A percentile compares a stretch with the other conserved stretches of the same genome.
Evolutionary conservation across 2,329 filamentous ascomycete species (phyloP).

Genomic region (Tolypocladium amazonense): DNA sequence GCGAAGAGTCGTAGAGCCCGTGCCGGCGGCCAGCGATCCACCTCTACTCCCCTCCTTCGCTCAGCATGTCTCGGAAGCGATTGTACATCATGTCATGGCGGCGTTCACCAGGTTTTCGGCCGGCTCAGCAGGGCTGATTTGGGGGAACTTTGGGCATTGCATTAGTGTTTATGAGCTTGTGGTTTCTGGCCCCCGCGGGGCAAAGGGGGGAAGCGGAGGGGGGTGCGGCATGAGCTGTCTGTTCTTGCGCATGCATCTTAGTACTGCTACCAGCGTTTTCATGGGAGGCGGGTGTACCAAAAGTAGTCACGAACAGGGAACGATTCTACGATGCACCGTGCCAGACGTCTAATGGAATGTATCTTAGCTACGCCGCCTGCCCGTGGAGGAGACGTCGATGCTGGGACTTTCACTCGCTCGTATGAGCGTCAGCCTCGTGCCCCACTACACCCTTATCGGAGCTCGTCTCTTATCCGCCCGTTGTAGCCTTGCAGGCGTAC

Average conservation of each 20-base stretch:
- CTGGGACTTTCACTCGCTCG: too few species aligned
- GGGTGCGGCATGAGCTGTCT: neutral
- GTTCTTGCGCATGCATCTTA: neutral
- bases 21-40: conserved; percentile 13
- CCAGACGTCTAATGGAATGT: too few species aligned
- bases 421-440: neutral
- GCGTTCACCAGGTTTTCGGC: conserved; percentile 21
- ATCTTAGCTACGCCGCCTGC: too few species aligned
- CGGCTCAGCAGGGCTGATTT: conserved; percentile 13
- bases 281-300: neutral
- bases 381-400: too few species aligned
- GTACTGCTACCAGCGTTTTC: neutral
- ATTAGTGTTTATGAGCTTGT: conserved; percentile 7
- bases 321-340: neutral
- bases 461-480: conserved; percentile 4
- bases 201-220: neutral
- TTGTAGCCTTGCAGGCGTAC: conserved; percentile 5
- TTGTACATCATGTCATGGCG: conserved; percentile 30
- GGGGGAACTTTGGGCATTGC: conserved; percentile 16
- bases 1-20: conserved; percentile 26
- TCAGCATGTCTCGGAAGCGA: conserved; percentile 18
- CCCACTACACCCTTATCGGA: conserved; percentile 4
- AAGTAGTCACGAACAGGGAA: neutral
- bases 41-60: conserved; percentile 16
- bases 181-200: neutral